Base-by-base conservation (phyloP, 1,284 basidiomycete genomes). In the Vanrija sp. region DNA sequence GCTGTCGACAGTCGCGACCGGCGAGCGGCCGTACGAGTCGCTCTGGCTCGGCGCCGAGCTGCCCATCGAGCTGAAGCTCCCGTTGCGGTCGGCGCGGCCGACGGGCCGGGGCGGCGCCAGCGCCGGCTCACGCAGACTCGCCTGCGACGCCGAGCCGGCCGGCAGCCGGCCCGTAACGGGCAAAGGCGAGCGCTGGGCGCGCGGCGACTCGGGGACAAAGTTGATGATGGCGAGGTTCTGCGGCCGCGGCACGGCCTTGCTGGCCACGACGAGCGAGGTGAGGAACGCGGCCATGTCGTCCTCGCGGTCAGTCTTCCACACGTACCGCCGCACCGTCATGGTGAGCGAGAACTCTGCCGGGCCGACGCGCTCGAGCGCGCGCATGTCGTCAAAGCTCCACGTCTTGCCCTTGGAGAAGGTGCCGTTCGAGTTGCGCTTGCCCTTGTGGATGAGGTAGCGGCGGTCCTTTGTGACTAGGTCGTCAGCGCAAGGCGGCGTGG, bases 331-430 rank as follows among this genome's bases (percentile, higher is more conserved):
- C 14, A 66, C 83, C 15, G 87, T 84, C 57, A 96, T 82, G 1
- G 87, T 87, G 53, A 96, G 81, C 57, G 85, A 86, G 73, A 95
- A 89, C 22, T 82, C 78, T 18, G 78, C 66, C n/a, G 84, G 78
- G 65, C 81, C 81, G 35, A 84, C 62, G 41, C 94, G 85, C 61
- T 93, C 86, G 44, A 98, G 73, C 31, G 78, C 84, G 51, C 87
- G 81, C 60, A 98, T 81, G 69, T 95, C 91, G 45, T 84, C 77
- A 41, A 98, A 75, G 59, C 81, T 83, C 96, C 96, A 99, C 9
- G 94, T 93, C 79, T 99, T 99, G 20, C 96, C 96, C 51, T 97
- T 90, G 19, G 93, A 97, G 77, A 96, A 98, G 0, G 89, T 85
- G 37, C 89, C 88, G 68, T 98, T 98, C 37, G 87, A 85, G 72